Evolutionary conservation across 2,329 filamentous ascomycete genomes (phyloP), one percentile per base, ranked within the genome.

Genomic region (Colletotrichum tropicicola): DNA sequence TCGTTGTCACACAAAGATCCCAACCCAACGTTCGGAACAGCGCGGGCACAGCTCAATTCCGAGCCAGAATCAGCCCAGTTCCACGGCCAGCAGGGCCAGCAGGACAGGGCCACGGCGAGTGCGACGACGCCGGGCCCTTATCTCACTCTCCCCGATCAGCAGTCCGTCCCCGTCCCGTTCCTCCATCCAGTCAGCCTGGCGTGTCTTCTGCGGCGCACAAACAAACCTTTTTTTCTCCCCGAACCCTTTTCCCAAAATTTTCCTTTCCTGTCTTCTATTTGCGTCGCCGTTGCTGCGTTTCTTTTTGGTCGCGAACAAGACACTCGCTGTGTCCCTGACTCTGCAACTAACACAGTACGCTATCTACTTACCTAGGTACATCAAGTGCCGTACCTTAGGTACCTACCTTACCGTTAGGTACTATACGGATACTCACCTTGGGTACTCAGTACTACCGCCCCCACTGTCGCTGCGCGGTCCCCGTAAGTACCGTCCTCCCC

Each of bases 11-110:
- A n/a, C n/a, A n/a, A n/a, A n/a, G n/a, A n/a, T n/a, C 28, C 28
- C 6, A n/a, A n/a, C n/a, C n/a, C 37, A 54, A 45, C 52, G 39
- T 55, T 55, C 52, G 52, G 52, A 55, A 55, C 17, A 30, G 25
- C 32, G 12, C 19, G 15, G 52, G 37, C 17, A 30, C 39, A 55
- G 41, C 32, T 30, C 39, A 21, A 55, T 44, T 55, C 52, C 52
- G 52, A 55, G 35, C 44, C 52, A 55, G 52, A 55, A 45, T 55
- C 52, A 55, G 52, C 39, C 39, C 39, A 55, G 37, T 41, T 54
- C 35, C 51, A 43, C 13, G 17, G 8, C n/a, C 15, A 41, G 37
- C 37, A n/a, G 13, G 13, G 32, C 32, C 32, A 35, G 28, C 28
- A 35, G 32, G 13, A 0, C 13, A 13, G 32, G 32, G 32, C 32